A percentile compares a stretch with the other conserved stretches of the same genome.
phyloP scores from a whole-genome alignment of 2,329 filamentous ascomycete species.

The Anthostomella pinea region DNA sequence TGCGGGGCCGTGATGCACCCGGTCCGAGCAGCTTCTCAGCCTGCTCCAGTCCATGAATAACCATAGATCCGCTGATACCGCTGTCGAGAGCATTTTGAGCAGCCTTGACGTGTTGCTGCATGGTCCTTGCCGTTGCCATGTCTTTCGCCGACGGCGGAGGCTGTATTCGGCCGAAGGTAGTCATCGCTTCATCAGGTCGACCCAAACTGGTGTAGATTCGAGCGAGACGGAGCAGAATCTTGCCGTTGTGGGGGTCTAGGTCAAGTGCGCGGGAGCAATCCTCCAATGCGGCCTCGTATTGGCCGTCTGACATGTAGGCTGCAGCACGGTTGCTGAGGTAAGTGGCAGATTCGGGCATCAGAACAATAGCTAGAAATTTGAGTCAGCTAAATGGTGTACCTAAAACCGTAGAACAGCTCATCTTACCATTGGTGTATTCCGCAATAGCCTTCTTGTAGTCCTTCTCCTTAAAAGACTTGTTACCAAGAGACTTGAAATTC shows the following conservation, averaged over 20 bases:
- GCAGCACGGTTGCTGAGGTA: constrained; percentile 95
- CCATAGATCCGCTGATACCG: constrained; percentile 84
- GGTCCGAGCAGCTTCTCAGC: constrained; percentile 77
- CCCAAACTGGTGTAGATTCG: constrained; percentile 88
- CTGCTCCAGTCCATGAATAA: constrained; percentile 84
- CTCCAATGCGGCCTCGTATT: constrained; percentile 76
- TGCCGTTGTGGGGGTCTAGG: constrained; percentile 80
- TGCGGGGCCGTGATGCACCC: constrained; percentile 77
- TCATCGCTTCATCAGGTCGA: constrained; percentile 80
- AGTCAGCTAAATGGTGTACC: constrained; percentile 10
- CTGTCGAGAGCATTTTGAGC: constrained; percentile 74
- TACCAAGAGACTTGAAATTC: constrained; percentile 85
- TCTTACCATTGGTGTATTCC: constrained; percentile 89
- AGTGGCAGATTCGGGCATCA: constrained; percentile 80
- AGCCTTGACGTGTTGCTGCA: constrained; percentile 77
- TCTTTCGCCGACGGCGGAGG: constrained; percentile 83
- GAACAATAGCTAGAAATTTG: constrained; percentile 75
- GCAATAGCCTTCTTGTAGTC: constrained; percentile 85
- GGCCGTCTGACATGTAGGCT: constrained; percentile 84
- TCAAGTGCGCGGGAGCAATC: constrained; percentile 82
- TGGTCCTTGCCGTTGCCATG: constrained; percentile 75
- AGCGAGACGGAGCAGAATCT: constrained; percentile 83
- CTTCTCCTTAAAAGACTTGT: constrained; percentile 95
- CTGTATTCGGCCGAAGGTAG: constrained; percentile 76
- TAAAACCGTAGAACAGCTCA: constrained; percentile 1